Conservation (phyloP, 805 yeast species). For the Alloascoidea africana region DNA sequence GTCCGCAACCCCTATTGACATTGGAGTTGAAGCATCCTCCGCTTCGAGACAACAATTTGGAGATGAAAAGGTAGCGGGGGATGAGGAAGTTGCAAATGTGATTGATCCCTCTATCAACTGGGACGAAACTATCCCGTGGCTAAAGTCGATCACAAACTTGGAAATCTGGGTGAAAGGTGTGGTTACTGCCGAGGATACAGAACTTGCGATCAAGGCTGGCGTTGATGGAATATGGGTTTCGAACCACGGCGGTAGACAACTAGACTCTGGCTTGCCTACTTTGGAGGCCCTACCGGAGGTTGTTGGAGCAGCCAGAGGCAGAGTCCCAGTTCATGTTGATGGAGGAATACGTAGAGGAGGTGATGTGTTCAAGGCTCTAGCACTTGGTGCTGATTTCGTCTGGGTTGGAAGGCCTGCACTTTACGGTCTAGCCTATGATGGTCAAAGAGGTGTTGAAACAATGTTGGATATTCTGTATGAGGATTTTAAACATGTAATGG, state of each 20-base stretch:
- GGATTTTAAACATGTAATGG: slow-evolving; percentile 13
- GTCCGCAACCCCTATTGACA: slow-evolving; percentile 10
- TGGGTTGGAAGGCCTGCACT: slow-evolving; percentile 57
- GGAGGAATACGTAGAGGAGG: slow-evolving; percentile 60
- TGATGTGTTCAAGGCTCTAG: slow-evolving; percentile 50
- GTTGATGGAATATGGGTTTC: slow-evolving; percentile 52
- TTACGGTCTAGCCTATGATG: slow-evolving; percentile 55
- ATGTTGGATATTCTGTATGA: slow-evolving; percentile 11
- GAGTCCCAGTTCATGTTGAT: slow-evolving; percentile 45
- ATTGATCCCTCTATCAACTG: slow-evolving; percentile 16
- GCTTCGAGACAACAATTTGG: slow-evolving; percentile 8
- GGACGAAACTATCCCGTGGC: slow-evolving; percentile 16
- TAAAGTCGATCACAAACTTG: slow-evolving; percentile 20
- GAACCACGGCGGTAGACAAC: slow-evolving; percentile 66
- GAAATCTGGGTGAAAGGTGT: slow-evolving; percentile 48
- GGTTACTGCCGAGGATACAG: slow-evolving; percentile 50
- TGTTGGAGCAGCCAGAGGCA: slow-evolving; percentile 19
- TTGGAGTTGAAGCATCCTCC: slow-evolving; percentile 12
- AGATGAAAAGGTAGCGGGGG: slow-evolving; percentile 4
- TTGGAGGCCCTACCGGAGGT: slow-evolving; percentile 51
- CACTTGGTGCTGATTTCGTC: slow-evolving; percentile 54
- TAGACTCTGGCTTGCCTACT: slow-evolving; percentile 48
- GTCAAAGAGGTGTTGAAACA: slow-evolving; percentile 45
- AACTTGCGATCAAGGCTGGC: slow-evolving; percentile 40
- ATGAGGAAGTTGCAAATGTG: slow-evolving; percentile 8